Conservation (phyloP, 805 yeast genomes). For the Cyberlindnera misumaiensis region DNA sequence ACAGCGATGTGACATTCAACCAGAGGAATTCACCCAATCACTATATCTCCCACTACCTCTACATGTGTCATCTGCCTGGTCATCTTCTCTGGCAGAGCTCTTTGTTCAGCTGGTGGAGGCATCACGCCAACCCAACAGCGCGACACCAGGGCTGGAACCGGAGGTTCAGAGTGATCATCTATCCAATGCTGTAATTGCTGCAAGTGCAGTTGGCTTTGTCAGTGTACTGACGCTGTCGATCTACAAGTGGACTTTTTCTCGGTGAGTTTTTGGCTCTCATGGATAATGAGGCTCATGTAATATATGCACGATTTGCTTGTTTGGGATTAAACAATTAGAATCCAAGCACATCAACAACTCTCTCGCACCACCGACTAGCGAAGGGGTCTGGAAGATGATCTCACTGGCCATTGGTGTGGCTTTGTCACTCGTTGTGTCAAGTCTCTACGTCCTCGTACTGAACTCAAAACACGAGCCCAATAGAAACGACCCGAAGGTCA, state of each 20-base stretch:
- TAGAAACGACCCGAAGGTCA: conserved; percentile 39
- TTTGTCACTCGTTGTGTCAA: conserved; percentile 31
- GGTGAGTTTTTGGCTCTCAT: not conserved
- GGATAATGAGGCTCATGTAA: not conserved
- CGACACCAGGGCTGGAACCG: conserved; percentile 73
- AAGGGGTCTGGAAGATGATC: not conserved
- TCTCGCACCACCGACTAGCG: not conserved
- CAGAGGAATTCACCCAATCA: conserved; percentile 74
- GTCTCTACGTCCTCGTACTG: conserved; percentile 36
- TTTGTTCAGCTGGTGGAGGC: conserved; percentile 86
- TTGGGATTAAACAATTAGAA: no score
- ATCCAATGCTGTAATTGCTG: conserved; percentile 51
- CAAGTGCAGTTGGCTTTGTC: conserved; percentile 65
- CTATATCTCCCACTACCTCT: conserved; percentile 71
- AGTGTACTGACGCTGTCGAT: conserved; percentile 59
- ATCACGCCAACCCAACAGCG: conserved; percentile 67
- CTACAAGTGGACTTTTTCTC: conserved; percentile 34
- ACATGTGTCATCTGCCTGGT: conserved; percentile 89
- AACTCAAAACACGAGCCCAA: conserved; percentile 12
- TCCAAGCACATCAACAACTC: not conserved
- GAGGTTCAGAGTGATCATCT: conserved; percentile 46
- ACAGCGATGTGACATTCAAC: conserved; percentile 79
- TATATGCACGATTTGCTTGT: no score
- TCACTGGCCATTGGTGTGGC: conserved; percentile 11
- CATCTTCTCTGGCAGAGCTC: conserved; percentile 75